Percentiles rank a stretch among this genome's conserved stretches.
Evolutionary conservation across 2,329 filamentous ascomycete species (phyloP).

Genomic region (Fusarium oligoseptatum): DNA sequence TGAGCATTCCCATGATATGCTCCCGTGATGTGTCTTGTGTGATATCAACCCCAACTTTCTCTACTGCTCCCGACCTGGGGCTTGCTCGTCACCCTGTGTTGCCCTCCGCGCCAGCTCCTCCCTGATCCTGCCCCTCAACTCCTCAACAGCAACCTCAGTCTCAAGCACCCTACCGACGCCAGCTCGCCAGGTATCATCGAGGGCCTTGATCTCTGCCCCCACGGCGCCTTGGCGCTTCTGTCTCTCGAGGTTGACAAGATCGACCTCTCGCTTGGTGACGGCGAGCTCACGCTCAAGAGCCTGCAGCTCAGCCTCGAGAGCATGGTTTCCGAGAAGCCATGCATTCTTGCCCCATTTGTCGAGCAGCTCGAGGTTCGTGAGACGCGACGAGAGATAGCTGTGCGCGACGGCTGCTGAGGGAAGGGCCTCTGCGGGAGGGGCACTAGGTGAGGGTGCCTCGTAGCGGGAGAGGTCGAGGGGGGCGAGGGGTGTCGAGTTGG

Average conservation of each 20-base stretch:
- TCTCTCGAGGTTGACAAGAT: constrained; percentile 78
- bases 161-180: constrained; percentile 86
- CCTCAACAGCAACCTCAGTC: constrained; percentile 86
- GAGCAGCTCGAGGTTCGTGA: constrained; percentile 75
- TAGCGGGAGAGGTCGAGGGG: constrained; percentile 84
- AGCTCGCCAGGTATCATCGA: constrained; percentile 84
- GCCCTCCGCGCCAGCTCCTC: constrained; percentile 65
- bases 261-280: constrained; percentile 75
- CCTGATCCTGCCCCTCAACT: constrained; percentile 75
- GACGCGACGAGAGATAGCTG: constrained; percentile 65
- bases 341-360: constrained; percentile 88
- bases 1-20: constrained; percentile 9
- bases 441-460: constrained; percentile 68
- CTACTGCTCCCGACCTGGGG: constrained; percentile 2
- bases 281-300: constrained; percentile 81
- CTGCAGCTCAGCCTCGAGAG: constrained; percentile 76
- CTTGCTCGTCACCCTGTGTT: constrained; percentile 12
- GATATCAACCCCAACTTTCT: background rate
- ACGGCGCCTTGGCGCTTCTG: constrained; percentile 78
- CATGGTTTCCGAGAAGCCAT: constrained; percentile 89
- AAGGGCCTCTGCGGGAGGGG: constrained; percentile 72
- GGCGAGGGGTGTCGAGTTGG: constrained; percentile 52
- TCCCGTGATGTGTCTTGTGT: background rate
- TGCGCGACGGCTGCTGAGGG: constrained; percentile 64
- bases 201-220: constrained; percentile 76